Evolutionary conservation across 495 filamentous ascomycete genomes (phyloP), one percentile per base, ranked within the genome.

Genomic region (Annulohypoxylon stygium): DNA sequence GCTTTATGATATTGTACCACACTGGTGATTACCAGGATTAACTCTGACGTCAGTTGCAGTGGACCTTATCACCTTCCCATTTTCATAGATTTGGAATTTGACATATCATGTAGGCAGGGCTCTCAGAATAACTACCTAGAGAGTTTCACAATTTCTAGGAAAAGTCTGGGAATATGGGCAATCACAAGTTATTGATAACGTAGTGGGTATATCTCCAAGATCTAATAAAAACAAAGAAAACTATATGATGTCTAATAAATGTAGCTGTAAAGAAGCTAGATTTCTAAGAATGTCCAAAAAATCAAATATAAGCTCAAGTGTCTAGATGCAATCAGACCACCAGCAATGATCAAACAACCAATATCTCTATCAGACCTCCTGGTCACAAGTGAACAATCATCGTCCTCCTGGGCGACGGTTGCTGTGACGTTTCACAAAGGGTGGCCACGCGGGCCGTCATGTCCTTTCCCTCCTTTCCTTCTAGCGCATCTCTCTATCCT

Each of bases 241-340:
- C 25, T 54, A 30, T 54, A 25, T 14, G 18, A 51, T 25, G 48
- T 55, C 55, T 69, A 70, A 70, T 30, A 30, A 30, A 58, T 26
- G 47, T 51, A 62, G 71, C 66, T 54, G 20, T 58, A 26, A 57
- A 57, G 51, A 74, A 51, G 58, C 55, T 69, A 61, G 54, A 53
- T 63, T 14, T 23, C 18, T 12, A 12, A 47, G 20, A 64, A 66
- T 59, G 20, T 51, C 41, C 41, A 55, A 55, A 55, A 25, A 55
- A 61, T 59, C 39, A 51, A 51, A 54, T 61, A 33, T 37, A 51
- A 59, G 11, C 34, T 36, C 41, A 58, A 63, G 48, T 63, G 61
- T 23, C 62, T 47, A 47, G 43, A 55, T 66, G 20, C 33, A 66
- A 57, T 55, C 54, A 62, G 66, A 66, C 59, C 66, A 39, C 57